These are phyloP conservation scores for Kodamaea nitidulidarum DNA, from an alignment of 805 yeast species.

Conservation along the genomic window DNA sequence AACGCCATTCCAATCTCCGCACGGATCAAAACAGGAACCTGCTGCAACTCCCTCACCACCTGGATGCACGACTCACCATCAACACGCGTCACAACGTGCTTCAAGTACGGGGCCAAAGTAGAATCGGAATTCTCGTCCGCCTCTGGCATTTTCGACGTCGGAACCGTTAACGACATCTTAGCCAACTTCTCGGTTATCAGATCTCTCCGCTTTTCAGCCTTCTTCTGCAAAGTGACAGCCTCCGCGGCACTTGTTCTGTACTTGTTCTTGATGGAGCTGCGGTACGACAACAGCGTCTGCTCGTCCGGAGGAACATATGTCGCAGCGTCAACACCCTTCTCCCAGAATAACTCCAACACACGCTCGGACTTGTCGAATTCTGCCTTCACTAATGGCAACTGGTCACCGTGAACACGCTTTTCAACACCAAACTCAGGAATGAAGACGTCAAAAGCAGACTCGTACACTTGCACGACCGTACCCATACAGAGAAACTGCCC, in stretches of 20 bases:
- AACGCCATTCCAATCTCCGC: conserved; percentile 94
- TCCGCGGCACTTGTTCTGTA: conserved; percentile 66
- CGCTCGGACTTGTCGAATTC: conserved; percentile 74
- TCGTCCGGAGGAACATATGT: conserved; percentile 91
- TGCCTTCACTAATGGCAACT: conserved; percentile 85
- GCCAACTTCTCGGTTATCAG: conserved; percentile 47
- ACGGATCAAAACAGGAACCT: conserved; percentile 79
- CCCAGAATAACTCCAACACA: conserved; percentile 84
- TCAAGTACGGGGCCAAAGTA: conserved; percentile 55
- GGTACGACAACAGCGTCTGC: conserved; percentile 67
- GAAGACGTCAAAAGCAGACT: conserved; percentile 90
- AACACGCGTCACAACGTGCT: conserved; percentile 50
- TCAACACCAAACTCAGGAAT: conserved; percentile 93
- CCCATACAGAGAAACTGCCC: conserved; percentile 86
- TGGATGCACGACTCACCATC: conserved; percentile 67
- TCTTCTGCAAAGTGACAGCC: conserved; percentile 59
- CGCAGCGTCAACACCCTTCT: conserved; percentile 86
- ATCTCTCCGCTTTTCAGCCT: conserved; percentile 31
- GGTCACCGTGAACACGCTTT: conserved; percentile 96
- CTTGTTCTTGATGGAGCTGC: conserved; percentile 75
- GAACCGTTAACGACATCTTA: conserved; percentile 48
- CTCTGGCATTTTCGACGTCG: conserved; percentile 29
- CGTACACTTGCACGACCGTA: conserved; percentile 86
- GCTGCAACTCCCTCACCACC: conserved; percentile 71
- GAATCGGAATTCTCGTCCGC: conserved; percentile 13